Evolutionary conservation across 306 rosid genomes (phyloP).

Genomic region (Prosopis cineraria): DNA sequence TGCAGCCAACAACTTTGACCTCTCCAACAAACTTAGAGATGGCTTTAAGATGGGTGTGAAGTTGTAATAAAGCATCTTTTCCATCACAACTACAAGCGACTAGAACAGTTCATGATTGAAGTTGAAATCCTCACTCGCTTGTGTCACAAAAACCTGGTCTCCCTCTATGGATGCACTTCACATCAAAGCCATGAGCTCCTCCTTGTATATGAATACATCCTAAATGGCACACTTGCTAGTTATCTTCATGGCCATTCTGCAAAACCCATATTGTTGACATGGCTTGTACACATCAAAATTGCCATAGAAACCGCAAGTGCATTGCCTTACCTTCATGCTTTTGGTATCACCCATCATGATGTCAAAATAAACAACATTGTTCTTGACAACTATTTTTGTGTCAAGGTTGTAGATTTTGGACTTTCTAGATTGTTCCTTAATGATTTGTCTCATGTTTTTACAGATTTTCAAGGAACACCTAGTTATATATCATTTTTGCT

Average conservation of each 20-base stretch:
- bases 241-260: constrained; percentile 49
- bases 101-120: constrained; percentile 67
- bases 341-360: constrained; percentile 64
- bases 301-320: constrained; percentile 71
- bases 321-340: constrained; percentile 68
- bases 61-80: constrained; percentile 64
- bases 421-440: constrained; percentile 58
- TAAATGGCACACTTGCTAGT: constrained; percentile 63
- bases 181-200: constrained; percentile 52
- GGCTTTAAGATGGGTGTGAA: constrained; percentile 71
- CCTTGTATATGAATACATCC: constrained; percentile 66
- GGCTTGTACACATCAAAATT: constrained; percentile 57
- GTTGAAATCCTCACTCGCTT: constrained; percentile 59
- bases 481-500: constrained; percentile 67
- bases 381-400: constrained; percentile 49
- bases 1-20: constrained; percentile 62
- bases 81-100: constrained; percentile 47
- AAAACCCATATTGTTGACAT: constrained; percentile 32
- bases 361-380: constrained; percentile 83
- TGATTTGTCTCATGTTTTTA: constrained; percentile 66
- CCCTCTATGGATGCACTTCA: constrained; percentile 74
- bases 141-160: constrained; percentile 57
- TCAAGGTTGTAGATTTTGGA: constrained; percentile 80
- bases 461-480: constrained; percentile 77
- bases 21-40: too few relatives aligned